Evolutionary conservation across 768 basidiomycete species (phyloP), one percentile per base, ranked within the genome.

Genomic region (Russula lepida): DNA sequence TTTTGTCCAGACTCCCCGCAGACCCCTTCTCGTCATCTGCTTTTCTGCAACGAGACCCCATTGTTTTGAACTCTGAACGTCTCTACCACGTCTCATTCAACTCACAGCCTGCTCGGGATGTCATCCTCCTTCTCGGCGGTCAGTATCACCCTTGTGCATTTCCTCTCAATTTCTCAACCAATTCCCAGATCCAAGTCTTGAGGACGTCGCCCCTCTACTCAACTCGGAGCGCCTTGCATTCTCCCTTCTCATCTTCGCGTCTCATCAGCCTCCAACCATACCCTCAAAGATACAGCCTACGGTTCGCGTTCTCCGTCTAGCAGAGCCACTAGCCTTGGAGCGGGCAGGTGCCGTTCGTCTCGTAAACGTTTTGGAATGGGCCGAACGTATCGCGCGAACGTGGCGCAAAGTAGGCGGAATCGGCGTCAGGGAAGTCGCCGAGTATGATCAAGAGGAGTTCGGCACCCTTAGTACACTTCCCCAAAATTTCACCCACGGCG

Each of bases 91-190:
- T 43, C 62, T 52, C 62, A 27, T 54, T 66, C 25, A 62, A 67
- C 19, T 57, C 69, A 2, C 56, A 69, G 2, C 60, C 64, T 17
- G 66, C 70, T 15, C 67, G 72, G 32, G 69, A 74, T 53, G 75
- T 76, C 43, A 65, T 76, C 17, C 68, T 77, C 11, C 68, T 76
- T 9, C 58, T 77, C 3, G 76, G 76, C 59, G 71, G 76, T 77
- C 44, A 59, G 75, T 44, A 41, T 17, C 28, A 25, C 5, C 7
- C 39, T 50, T 30, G 5, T 17, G 4, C 19, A 25, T 44, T 30
- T 32, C 32, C 17, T 39, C 28, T 15, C 19, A 46, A 15, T 30
- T 49, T 35, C 39, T 44, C 28, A 13, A n/a, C 43, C 23, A 8
- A 25, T 41, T 5, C 30, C n/a, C 44, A 64, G 64, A 33, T n/a